Evolutionary conservation across 345 rosid species (phyloP).

Genomic region (Salix arbutifolia): DNA sequence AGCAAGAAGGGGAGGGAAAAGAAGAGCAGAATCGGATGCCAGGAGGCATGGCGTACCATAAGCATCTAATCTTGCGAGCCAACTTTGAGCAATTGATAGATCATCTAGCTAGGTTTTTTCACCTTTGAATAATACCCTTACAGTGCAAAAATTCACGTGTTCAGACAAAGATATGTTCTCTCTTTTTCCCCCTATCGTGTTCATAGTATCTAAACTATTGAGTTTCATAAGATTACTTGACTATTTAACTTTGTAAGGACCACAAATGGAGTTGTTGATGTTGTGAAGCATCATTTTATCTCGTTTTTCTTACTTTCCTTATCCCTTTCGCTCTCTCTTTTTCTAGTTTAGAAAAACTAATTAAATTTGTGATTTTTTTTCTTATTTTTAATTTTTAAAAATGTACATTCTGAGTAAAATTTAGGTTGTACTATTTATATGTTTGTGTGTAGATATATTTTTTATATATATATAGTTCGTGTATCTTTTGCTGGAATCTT

Average conservation of each 20-base stretch:
- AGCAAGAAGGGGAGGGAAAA: not conserved
- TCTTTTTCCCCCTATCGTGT: too few species aligned
- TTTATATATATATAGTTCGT: not conserved
- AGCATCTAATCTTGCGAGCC: not conserved
- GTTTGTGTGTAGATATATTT: not conserved
- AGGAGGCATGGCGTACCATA: not conserved
- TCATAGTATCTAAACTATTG: too few species aligned
- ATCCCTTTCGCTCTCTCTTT: not conserved
- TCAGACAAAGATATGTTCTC: not conserved
- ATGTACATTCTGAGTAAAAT: not conserved
- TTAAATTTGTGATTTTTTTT: not conserved
- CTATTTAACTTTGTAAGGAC: too few species aligned
- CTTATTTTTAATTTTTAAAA: not conserved
- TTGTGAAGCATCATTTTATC: too few species aligned
- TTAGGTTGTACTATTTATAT: not conserved
- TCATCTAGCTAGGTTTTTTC: not conserved
- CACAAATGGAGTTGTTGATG: too few species aligned
- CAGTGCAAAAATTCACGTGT: not conserved
- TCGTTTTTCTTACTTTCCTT: not conserved
- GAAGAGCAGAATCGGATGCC: slow-evolving; percentile 27
- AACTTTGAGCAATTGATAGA: not conserved
- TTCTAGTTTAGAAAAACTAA: not conserved
- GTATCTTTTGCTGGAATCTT: not conserved
- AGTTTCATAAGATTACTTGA: too few species aligned
- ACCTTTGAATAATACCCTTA: slow-evolving; percentile 19